Evolutionary conservation across 495 filamentous ascomycete species (phyloP), one percentile per base, ranked within the genome.

Genomic region (Friedmanniomyces simplex): DNA sequence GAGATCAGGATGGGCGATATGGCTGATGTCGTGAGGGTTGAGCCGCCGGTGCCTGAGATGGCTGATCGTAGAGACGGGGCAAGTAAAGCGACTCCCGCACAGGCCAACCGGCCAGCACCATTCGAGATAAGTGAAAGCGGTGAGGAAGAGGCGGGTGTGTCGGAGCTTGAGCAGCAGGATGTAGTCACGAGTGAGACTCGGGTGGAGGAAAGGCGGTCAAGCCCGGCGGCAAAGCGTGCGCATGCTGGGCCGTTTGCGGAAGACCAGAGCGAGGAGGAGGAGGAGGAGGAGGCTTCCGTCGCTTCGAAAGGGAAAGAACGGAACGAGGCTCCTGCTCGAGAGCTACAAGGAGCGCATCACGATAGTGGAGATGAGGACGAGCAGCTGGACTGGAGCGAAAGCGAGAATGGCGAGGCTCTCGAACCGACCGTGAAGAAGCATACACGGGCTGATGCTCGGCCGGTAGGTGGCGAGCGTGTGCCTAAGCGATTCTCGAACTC

Each of bases 1-100:
- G 60, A 65, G 34, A 37, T 70, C 2, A 53, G 62, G 16, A 72
- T 76, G 71, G 68, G 69, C n/a, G 72, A 77, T 65, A 45, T 75
- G 28, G 72, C 72, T 34, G 68, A 74, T 25, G 58, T 64, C 32
- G 65, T 66, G 20, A 61, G 71, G 54, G 70, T 68, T 25, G 72
- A 76, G 21, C 74, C 75, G 45, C 74, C 76, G 16, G 49, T 37
- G 54, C 25, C 48, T 20, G 56, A 46, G 46, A 60, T 32, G 47
- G 52, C 3, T 16, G 30, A 50, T 16, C 42, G 45, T 28, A 25
- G 21, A 26, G 22, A 54, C 16, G 34, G 21, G 10, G 41, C 2
- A 21, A 14, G 20, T 12, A 25, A 43, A 6, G 41, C 36, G 3
- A 21, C n/a, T 8, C 11, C 20, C 6, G 11, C 25, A 25, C 14